A percentile compares a stretch with the other conserved stretches of the same genome.
These are phyloP conservation scores for Lolium multiflorum DNA, from an alignment of 176 grass and related monocot species.

Conservation along the genomic window DNA sequence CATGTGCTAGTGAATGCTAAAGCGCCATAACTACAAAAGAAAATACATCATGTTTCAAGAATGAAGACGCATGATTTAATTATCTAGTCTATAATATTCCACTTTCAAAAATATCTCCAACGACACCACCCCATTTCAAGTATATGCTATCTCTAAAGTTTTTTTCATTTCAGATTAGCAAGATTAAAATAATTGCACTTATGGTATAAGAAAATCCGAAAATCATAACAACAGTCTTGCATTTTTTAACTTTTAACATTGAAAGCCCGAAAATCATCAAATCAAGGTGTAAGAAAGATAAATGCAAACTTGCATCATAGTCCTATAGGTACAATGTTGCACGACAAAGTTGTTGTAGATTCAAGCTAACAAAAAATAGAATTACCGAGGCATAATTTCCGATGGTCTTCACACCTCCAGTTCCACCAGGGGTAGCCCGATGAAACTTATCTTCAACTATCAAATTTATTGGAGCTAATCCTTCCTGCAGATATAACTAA, in stretches of 20 bases:
- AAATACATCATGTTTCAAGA: background rate
- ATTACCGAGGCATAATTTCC: constrained; percentile 99
- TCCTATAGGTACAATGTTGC: constrained; percentile 2
- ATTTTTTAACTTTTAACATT: constrained; percentile 35
- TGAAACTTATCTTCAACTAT: constrained; percentile 90
- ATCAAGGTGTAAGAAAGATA: constrained; percentile 12
- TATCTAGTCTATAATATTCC: background rate
- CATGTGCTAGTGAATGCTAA: constrained; percentile 14
- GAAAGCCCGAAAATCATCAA: constrained; percentile 26
- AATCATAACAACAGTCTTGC: background rate
- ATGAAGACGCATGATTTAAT: background rate
- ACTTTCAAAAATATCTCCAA: constrained; percentile 26
- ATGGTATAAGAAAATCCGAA: constrained; percentile 10
- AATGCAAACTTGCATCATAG: constrained; percentile 8
- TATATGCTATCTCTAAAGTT: constrained; percentile 3
- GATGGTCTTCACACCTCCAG: constrained; percentile 88
- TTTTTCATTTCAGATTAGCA: constrained; percentile 24
- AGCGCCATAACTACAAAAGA: background rate
- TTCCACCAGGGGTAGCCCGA: constrained; percentile 89
- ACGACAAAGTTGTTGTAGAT: constrained; percentile 18
- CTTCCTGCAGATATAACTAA: constrained; percentile 64
- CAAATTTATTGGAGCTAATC: constrained; percentile 93
- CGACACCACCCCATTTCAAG: constrained; percentile 1
- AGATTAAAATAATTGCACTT: constrained; percentile 15
- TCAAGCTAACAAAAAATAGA: constrained; percentile 18